Percentiles rank a stretch among this genome's conserved stretches.
These are phyloP conservation scores for Extremus antarcticus DNA, from an alignment of 495 filamentous ascomycete genomes.

Conservation along the genomic window DNA sequence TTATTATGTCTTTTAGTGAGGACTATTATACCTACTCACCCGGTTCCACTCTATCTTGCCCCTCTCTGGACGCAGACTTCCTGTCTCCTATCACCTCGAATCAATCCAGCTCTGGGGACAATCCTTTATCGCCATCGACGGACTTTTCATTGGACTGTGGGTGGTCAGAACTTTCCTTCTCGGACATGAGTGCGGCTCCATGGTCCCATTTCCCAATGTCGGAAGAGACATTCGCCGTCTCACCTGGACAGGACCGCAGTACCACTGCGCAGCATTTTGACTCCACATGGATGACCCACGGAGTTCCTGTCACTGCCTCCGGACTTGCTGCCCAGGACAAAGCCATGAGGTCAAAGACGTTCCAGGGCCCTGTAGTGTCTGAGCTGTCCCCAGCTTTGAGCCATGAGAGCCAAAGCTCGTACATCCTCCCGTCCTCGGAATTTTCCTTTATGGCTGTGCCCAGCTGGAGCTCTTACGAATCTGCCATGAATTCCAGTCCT, in stretches of 20 bases:
- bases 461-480: neutral
- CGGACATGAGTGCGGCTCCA: conserved; percentile 3
- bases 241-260: conserved; percentile 5
- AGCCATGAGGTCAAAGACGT: conserved; percentile 5
- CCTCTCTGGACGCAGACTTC: conserved; percentile 8
- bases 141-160: conserved; percentile 10
- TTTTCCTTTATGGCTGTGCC: conserved; percentile 2
- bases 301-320: neutral
- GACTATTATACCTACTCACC: conserved; percentile 7
- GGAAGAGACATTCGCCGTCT: conserved; percentile 1
- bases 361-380: conserved; percentile 7
- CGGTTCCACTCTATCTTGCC: conserved; percentile 10
- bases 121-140: conserved; percentile 12
- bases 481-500: neutral
- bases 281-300: neutral
- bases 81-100: no score
- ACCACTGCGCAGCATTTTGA: conserved; percentile 1
- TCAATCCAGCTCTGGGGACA: conserved; percentile 12
- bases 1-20: conserved; percentile 6
- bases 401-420: conserved; percentile 19
- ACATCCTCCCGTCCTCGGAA: conserved; percentile 11
- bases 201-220: conserved; percentile 6
- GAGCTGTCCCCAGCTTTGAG: conserved; percentile 18
- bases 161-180: conserved; percentile 8
- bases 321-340: neutral